Evolutionary conservation across 1,139 yeast genomes (phyloP).

Genomic region (Saccharomycopsis phalli): DNA sequence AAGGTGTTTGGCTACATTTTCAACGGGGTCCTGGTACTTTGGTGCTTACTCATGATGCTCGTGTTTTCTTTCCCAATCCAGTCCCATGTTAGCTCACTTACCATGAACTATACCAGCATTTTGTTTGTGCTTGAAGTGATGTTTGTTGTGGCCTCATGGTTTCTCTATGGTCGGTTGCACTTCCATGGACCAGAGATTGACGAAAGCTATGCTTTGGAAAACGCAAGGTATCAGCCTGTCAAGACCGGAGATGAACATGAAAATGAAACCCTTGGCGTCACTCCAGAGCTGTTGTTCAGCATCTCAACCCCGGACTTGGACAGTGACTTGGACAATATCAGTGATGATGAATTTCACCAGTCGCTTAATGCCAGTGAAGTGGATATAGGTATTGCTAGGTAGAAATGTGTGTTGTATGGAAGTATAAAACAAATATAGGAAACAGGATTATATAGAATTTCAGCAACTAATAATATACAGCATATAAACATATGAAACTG

Average conservation of each 20-base stretch:
- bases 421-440: too few species aligned
- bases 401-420: too few species aligned
- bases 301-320: not conserved
- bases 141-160: conserved; percentile 43
- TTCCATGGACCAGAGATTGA: conserved; percentile 63
- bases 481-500: too few species aligned
- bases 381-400: too few species aligned
- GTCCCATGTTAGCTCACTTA: conserved; percentile 48
- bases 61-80: conserved; percentile 70
- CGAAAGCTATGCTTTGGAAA: conserved; percentile 25
- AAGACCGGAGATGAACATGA: too few species aligned
- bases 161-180: conserved; percentile 48
- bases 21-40: conserved; percentile 49
- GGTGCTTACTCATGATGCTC: conserved; percentile 53
- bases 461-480: too few species aligned
- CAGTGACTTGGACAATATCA: conserved; percentile 3
- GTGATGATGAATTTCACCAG: conserved; percentile 4
- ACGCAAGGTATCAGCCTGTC: too few species aligned
- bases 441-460: too few species aligned
- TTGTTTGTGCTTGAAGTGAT: conserved; percentile 45
- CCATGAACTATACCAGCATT: conserved; percentile 69
- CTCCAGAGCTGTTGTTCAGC: conserved; percentile 4
- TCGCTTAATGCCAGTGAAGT: too few species aligned
- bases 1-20: conserved; percentile 55
- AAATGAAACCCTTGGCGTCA: conserved; percentile 2